These are phyloP conservation scores for Stagonosporopsis tanaceti DNA, from an alignment of 2,329 filamentous ascomycete genomes.

Conservation along the genomic window DNA sequence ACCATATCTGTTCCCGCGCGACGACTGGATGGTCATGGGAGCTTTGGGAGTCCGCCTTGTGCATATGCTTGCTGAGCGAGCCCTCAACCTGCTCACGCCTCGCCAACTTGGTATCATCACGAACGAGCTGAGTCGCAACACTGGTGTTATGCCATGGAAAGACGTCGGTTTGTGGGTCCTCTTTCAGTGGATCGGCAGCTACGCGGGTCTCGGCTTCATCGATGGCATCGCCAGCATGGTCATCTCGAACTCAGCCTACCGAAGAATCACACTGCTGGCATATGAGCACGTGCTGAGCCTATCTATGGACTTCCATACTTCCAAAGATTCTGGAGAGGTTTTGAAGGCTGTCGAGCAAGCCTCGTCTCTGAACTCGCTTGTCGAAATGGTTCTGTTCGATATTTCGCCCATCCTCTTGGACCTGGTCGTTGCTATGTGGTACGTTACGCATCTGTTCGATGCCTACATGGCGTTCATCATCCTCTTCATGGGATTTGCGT, in stretches of 20 bases:
- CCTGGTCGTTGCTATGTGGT: slow-evolving; percentile 66
- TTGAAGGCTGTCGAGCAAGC: slow-evolving; percentile 72
- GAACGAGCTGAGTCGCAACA: slow-evolving; percentile 67
- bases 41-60: slow-evolving; percentile 71
- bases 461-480: slow-evolving; percentile 56
- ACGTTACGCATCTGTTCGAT: slow-evolving; percentile 69
- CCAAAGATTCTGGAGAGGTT: slow-evolving; percentile 70
- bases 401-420: slow-evolving; percentile 70
- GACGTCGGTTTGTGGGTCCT: slow-evolving; percentile 61
- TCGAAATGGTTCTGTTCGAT: slow-evolving; percentile 67
- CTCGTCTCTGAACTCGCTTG: slow-evolving; percentile 64
- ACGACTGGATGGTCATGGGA: slow-evolving; percentile 71
- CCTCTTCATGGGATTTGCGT: slow-evolving; percentile 53
- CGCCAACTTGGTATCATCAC: slow-evolving; percentile 82
- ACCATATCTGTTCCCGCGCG: slow-evolving; percentile 79
- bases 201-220: slow-evolving; percentile 60
- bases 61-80: slow-evolving; percentile 74
- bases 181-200: slow-evolving; percentile 58
- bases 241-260: slow-evolving; percentile 65
- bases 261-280: slow-evolving; percentile 65
- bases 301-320: slow-evolving; percentile 74
- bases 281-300: slow-evolving; percentile 74
- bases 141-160: slow-evolving; percentile 59
- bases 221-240: slow-evolving; percentile 62
- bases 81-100: slow-evolving; percentile 79